phyloP scores from a whole-genome alignment of 768 basidiomycete species.

The Auriscalpium vulgare region DNA sequence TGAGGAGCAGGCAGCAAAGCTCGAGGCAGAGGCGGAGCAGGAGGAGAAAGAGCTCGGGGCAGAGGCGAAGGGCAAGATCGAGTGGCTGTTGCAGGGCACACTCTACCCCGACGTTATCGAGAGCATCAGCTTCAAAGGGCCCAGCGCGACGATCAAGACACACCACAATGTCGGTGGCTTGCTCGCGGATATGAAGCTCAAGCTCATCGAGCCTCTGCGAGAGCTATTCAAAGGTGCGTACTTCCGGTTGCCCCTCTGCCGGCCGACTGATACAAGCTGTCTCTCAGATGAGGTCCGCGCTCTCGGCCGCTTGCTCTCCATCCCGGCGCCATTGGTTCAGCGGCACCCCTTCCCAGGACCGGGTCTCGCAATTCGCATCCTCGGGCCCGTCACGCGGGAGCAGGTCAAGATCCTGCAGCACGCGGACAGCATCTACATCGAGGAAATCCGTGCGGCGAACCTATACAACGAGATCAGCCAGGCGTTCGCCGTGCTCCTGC shows the following conservation, averaged over 20 bases:
- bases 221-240: constrained; percentile 93
- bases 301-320: constrained; percentile 82
- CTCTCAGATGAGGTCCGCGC: constrained; percentile 86
- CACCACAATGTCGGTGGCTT: constrained; percentile 98
- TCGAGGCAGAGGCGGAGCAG: constrained; percentile 74
- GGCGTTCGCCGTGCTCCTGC: constrained; percentile 93
- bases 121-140: constrained; percentile 98
- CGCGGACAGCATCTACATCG: constrained; percentile 94
- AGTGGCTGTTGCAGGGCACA: constrained; percentile 96
- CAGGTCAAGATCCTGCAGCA: constrained; percentile 89
- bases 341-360: constrained; percentile 99
- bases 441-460: constrained; percentile 90
- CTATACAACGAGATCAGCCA: constrained; percentile 92
- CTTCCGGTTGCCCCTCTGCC: not conserved
- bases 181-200: constrained; percentile 95
- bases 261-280: not conserved
- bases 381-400: constrained; percentile 89
- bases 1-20: constrained; percentile 85
- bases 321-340: constrained; percentile 88
- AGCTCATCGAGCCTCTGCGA: constrained; percentile 93
- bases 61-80: constrained; percentile 81
- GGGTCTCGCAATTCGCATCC: constrained; percentile 94
- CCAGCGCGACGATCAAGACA: constrained; percentile 98
- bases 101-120: constrained; percentile 99
- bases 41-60: constrained; percentile 55